Evolutionary conservation across 352 stramenopile genomes (phyloP), one percentile per base, ranked within the genome.

Genomic region (Pythium dissotocum): DNA sequence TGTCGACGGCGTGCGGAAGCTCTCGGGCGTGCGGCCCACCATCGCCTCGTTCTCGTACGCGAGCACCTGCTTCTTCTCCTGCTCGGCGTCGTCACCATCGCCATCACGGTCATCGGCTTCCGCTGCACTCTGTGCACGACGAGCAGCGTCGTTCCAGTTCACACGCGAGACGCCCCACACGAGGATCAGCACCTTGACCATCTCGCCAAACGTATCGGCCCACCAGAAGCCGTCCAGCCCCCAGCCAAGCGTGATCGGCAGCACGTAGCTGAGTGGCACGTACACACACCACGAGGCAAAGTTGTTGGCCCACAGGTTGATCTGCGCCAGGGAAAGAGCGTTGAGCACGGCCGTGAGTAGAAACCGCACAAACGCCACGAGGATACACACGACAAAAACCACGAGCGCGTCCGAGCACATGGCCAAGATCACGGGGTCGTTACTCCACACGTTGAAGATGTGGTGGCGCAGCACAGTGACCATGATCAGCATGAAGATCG

Each of bases 261-360:
- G 63, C 56, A 84, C 36, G 58, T 84, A 84, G 49, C 72, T 84
- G 55, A 84, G 64, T 18, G 77, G 72, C 32, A 84, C 72, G 56
- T 82, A 84, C 30, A 82, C 72, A 61, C 68, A 73, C 75, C 77
- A 84, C 32, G 74, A 82, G 8, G 77, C 77, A 68, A 84, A 76
- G 74, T 82, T 84, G 70, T 84, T 84, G 61, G 75, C 77, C 61
- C 70, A 74, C 12, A 84, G 55, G 66, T 84, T 84, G 69, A 84
- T 75, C 49, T 82, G 61, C 21, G 77, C 77, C 48, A 79, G 68
- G 42, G 77, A 76, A 32, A 84, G 65, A 32, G 77, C 77, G 58
- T 84, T 82, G 63, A 84, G 67, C 57, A 77, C 73, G 28, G 77
- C 75, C 44, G 75, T 84, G 42, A 73, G 70, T 24, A 85, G 32